Base-by-base conservation (phyloP, 176 grass and related monocot genomes). In the Musa troglodytarum region DNA sequence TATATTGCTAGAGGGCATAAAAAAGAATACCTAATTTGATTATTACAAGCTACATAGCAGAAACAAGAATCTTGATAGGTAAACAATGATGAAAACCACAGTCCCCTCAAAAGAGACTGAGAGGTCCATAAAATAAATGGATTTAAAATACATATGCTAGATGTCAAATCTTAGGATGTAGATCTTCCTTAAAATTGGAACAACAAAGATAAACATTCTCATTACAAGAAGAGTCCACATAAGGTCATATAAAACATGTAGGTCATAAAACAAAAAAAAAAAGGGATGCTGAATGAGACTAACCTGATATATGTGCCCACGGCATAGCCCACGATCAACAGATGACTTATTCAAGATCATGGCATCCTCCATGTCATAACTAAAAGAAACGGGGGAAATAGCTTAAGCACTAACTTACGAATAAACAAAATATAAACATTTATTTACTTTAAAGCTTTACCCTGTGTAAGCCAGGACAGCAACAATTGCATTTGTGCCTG, bases 281-380 rank as follows among this genome's bases (percentile, higher is more conserved):
- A 22, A 22, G 22, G 22, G 22, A 22, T 22, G 22, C 22, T 22
- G 26, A 24, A 53, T 53, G 71, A 79, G 10, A 76, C 67, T 77
- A 73, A 90, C 94, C 94, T 98, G 90, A 77, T 87, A 98, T 69
- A 98, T 91, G 70, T 93, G 88, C 52, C 94, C 94, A 74, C 88
- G 94, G 77, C 85, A 89, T 80, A 98, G 86, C 50, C 94, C 94
- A 28, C 90, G 87, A 69, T 98, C 94, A 76, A 98, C 88, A 80
- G 94, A 79, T 67, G 90, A 98, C 89, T 93, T 98, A 76, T 98
- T 98, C 84, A 98, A 84, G 80, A 98, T 93, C 90, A 98, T 98
- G 64, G 94, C 94, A 78, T 93, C 94, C 80, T 98, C 94, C 94
- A 98, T 98, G 79, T 98, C 94, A 82, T 98, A 98, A 69, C 94